A percentile compares a stretch with the other conserved stretches of the same genome.
phyloP scores from a whole-genome alignment of 306 rosid species.

The Arachis stenosperma region DNA sequence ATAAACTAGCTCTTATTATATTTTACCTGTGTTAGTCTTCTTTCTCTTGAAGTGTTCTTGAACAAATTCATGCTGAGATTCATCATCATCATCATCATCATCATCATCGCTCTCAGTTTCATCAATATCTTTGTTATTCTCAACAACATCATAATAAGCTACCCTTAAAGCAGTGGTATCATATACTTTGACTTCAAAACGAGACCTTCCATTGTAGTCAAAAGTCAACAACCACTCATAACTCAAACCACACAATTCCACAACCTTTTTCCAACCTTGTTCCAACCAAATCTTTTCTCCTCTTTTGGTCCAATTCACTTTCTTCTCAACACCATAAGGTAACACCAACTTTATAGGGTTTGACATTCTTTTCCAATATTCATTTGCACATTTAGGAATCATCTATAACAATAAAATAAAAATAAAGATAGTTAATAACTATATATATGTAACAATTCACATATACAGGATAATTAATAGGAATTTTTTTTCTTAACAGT shows the following conservation, averaged over 20 bases:
- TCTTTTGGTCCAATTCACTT: background rate
- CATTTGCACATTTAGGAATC: background rate
- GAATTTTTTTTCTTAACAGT: too few relatives aligned
- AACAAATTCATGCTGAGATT: too few relatives aligned
- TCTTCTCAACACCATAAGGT: background rate
- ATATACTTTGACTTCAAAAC: background rate
- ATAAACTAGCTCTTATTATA: too few relatives aligned
- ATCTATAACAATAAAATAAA: background rate
- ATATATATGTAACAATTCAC: too few relatives aligned
- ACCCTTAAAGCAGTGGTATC: background rate
- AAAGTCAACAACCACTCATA: background rate
- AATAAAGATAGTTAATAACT: too few relatives aligned
- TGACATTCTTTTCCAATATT: background rate
- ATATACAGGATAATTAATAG: too few relatives aligned
- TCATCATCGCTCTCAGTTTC: too few relatives aligned
- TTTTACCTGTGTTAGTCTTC: too few relatives aligned
- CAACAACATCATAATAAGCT: too few relatives aligned
- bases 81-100: too few relatives aligned
- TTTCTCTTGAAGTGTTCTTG: too few relatives aligned
- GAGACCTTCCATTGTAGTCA: background rate
- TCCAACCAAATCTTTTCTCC: background rate
- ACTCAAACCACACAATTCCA: background rate
- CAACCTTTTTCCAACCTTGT: background rate
- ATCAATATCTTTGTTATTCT: too few relatives aligned
- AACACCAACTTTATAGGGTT: background rate